A percentile compares a stretch with the other conserved stretches of the same genome.
phyloP scores from a whole-genome alignment of 106 monocot species.

The Phalaenopsis equestris region DNA sequence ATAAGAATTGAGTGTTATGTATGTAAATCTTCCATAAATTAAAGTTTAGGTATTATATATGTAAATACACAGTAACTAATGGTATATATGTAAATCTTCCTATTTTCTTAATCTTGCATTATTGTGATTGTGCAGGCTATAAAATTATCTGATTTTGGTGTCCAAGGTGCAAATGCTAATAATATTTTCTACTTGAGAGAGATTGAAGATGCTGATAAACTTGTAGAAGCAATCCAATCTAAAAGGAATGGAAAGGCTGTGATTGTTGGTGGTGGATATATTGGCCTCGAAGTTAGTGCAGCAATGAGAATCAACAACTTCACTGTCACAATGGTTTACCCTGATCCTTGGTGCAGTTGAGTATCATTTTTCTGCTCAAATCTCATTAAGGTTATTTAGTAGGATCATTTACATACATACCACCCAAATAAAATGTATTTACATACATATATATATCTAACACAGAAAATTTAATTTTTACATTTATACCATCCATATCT shows the following conservation, averaged over 20 bases:
- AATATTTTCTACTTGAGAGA: constrained; percentile 89
- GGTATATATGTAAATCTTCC: too few relatives aligned
- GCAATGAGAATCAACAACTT: constrained; percentile 60
- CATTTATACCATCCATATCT: too few relatives aligned
- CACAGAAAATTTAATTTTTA: too few relatives aligned
- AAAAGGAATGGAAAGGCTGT: constrained; percentile 87
- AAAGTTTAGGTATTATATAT: too few relatives aligned
- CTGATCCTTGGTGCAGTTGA: constrained; percentile 99
- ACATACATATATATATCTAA: too few relatives aligned
- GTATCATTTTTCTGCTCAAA: constrained; percentile 7
- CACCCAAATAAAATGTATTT: too few relatives aligned
- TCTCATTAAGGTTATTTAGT: neutral
- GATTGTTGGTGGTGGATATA: constrained; percentile 92
- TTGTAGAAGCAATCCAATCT: constrained; percentile 62
- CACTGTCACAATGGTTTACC: constrained; percentile 94
- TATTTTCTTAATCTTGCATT: neutral
- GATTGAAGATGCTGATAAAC: constrained; percentile 83
- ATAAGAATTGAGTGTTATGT: too few relatives aligned
- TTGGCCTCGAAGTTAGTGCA: constrained; percentile 86
- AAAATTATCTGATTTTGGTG: constrained; percentile 81
- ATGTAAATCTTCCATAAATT: too few relatives aligned
- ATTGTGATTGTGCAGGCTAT: constrained; percentile 50
- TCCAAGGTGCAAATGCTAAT: constrained; percentile 87
- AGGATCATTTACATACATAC: too few relatives aligned
- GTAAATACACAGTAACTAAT: too few relatives aligned